A percentile compares a stretch with the other conserved stretches of the same genome.
Evolutionary conservation across 352 stramenopile species (phyloP).

Genomic region (Pythium folliculosum): DNA sequence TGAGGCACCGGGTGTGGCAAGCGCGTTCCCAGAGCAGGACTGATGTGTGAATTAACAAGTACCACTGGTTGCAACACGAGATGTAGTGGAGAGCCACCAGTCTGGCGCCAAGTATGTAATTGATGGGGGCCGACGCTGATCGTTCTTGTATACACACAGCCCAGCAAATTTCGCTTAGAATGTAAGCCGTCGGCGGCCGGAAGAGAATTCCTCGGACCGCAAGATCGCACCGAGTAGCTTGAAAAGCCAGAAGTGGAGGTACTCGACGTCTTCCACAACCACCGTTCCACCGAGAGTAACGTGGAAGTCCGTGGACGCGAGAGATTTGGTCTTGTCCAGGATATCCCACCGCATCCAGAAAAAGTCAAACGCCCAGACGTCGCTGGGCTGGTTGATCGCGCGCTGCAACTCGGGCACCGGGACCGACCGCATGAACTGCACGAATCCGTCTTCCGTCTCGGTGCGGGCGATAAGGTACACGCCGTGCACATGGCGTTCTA

Average conservation of each 20-base stretch:
- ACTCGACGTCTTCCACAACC: not conserved
- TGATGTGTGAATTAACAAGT: too few relatives aligned
- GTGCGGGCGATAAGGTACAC: constrained; percentile 4
- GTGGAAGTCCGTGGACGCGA: not conserved
- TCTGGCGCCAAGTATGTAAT: too few relatives aligned
- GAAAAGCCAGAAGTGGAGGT: not conserved
- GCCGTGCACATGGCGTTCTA: not conserved
- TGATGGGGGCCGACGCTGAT: too few relatives aligned
- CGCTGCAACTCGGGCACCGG: not conserved
- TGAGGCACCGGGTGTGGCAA: too few relatives aligned
- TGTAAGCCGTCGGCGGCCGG: too few relatives aligned
- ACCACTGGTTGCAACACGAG: too few relatives aligned
- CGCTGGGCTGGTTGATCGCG: not conserved
- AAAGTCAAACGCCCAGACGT: constrained; percentile 2
- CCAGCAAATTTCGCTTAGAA: too few relatives aligned
- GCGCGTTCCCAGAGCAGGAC: too few relatives aligned
- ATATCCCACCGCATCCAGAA: not conserved
- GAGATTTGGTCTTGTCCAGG: not conserved
- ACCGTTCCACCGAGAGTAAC: not conserved
- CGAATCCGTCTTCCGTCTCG: not conserved
- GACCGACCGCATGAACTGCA: not conserved
- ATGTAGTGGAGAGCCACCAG: too few relatives aligned
- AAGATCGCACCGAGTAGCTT: not conserved
- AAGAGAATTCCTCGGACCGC: not conserved
- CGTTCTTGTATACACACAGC: too few relatives aligned